Evolutionary conservation across 257 asterid genomes (phyloP).

Genomic region (Thymus quinquecostatus): DNA sequence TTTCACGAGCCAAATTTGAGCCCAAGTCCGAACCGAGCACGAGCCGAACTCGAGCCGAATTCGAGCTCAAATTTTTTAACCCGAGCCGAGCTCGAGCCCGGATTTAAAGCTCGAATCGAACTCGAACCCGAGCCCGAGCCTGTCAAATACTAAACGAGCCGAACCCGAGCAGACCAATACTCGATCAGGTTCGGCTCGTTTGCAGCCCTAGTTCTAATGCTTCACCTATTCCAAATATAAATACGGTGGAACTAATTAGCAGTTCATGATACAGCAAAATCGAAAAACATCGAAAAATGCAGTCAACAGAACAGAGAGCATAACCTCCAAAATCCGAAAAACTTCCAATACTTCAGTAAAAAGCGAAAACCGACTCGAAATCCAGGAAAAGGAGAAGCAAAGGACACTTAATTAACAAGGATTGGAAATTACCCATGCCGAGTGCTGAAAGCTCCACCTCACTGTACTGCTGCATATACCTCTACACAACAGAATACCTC

Average conservation of each 20-base stretch:
- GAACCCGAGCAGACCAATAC: too few relatives aligned
- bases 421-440: conserved; percentile 74
- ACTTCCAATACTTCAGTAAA: neutral
- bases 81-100: too few relatives aligned
- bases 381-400: neutral
- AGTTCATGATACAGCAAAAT: neutral
- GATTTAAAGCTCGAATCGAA: too few relatives aligned
- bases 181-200: too few relatives aligned
- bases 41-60: too few relatives aligned
- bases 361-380: neutral
- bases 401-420: neutral
- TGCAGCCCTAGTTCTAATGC: too few relatives aligned
- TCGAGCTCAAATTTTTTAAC: too few relatives aligned
- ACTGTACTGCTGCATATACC: conserved; percentile 75
- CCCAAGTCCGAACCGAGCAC: too few relatives aligned
- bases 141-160: too few relatives aligned
- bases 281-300: neutral
- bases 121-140: too few relatives aligned
- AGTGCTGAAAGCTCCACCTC: conserved; percentile 93
- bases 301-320: neutral
- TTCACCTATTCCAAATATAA: neutral
- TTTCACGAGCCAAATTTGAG: too few relatives aligned
- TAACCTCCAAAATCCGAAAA: neutral
- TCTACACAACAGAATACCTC: conserved; percentile 41
- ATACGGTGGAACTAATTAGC: neutral